Conservation (phyloP, 768 basidiomycete genomes). For the Coprinopsis marcescibilis region DNA sequence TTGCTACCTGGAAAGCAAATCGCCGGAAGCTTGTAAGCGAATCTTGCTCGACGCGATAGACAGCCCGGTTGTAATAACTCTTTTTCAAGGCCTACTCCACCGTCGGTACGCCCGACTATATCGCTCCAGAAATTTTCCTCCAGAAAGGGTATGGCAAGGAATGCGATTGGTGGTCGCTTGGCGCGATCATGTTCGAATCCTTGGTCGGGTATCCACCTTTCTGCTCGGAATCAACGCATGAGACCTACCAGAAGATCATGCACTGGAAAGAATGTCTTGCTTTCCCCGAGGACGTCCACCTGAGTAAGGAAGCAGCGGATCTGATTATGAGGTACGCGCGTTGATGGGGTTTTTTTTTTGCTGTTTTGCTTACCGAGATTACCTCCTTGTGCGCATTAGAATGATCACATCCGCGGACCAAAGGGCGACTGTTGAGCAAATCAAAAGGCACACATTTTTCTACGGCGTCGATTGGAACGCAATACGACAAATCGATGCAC, state of each 20-base stretch:
- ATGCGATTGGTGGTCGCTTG: conserved; percentile 99
- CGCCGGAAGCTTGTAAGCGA: conserved; percentile 80
- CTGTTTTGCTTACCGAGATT: not conserved
- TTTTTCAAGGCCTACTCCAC: conserved; percentile 84
- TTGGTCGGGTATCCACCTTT: conserved; percentile 96
- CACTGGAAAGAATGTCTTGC: conserved; percentile 83
- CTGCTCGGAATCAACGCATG: conserved; percentile 92
- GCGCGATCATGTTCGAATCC: conserved; percentile 98
- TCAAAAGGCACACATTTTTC: conserved; percentile 90
- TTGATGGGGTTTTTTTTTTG: not conserved
- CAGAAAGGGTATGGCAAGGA: conserved; percentile 98
- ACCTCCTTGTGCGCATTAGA: conserved; percentile 27
- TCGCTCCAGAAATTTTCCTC: conserved; percentile 94
- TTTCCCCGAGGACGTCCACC: conserved; percentile 92
- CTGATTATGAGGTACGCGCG: conserved; percentile 66
- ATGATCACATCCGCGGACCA: conserved; percentile 82
- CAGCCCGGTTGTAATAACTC: conserved; percentile 1
- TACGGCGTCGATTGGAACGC: conserved; percentile 91
- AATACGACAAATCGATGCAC: conserved; percentile 86
- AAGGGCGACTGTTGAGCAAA: conserved; percentile 75
- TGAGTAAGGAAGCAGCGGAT: conserved; percentile 89
- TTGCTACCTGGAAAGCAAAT: conserved; percentile 99
- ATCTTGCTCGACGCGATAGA: not conserved
- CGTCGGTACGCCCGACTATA: conserved; percentile 94
- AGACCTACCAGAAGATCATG: conserved; percentile 97